phyloP scores from a whole-genome alignment of 345 rosid species.

The Passiflora organensis region DNA sequence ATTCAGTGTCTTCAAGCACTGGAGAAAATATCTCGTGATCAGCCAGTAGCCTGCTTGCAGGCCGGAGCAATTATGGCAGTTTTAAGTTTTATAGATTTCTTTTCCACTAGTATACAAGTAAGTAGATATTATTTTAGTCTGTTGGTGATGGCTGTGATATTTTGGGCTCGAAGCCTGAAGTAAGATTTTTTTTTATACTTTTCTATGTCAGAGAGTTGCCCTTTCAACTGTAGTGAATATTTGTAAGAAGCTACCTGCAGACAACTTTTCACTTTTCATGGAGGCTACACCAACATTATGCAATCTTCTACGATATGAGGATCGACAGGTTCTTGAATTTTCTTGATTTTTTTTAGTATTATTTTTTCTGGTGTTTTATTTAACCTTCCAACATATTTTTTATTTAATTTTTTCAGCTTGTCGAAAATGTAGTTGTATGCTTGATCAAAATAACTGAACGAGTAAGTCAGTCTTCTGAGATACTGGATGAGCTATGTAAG shows the following conservation, averaged over 20 bases:
- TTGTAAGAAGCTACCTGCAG: slow-evolving; percentile 78
- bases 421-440: slow-evolving; percentile 76
- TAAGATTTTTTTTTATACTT: slow-evolving; percentile 4
- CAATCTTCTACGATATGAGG: slow-evolving; percentile 85
- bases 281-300: slow-evolving; percentile 86
- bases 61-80: slow-evolving; percentile 92
- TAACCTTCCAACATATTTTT: slow-evolving; percentile 5
- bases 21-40: slow-evolving; percentile 87
- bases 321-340: slow-evolving; percentile 50
- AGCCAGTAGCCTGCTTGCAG: slow-evolving; percentile 78
- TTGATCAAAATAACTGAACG: slow-evolving; percentile 75
- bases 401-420: slow-evolving; percentile 51
- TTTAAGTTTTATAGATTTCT: slow-evolving; percentile 72
- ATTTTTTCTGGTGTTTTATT: slow-evolving; percentile 3
- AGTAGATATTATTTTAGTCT: background rate
- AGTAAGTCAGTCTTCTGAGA: slow-evolving; percentile 54
- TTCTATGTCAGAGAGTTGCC: slow-evolving; percentile 69
- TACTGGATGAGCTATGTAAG: slow-evolving; percentile 70
- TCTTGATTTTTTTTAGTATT: slow-evolving; percentile 13
- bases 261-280: slow-evolving; percentile 46
- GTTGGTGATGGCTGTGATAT: background rate
- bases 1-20: slow-evolving; percentile 93
- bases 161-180: background rate
- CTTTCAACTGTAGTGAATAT: slow-evolving; percentile 84
- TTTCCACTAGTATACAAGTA: slow-evolving; percentile 87